phyloP scores from a whole-genome alignment of 495 filamentous ascomycete species.

The Xylaria flabelliformis region DNA sequence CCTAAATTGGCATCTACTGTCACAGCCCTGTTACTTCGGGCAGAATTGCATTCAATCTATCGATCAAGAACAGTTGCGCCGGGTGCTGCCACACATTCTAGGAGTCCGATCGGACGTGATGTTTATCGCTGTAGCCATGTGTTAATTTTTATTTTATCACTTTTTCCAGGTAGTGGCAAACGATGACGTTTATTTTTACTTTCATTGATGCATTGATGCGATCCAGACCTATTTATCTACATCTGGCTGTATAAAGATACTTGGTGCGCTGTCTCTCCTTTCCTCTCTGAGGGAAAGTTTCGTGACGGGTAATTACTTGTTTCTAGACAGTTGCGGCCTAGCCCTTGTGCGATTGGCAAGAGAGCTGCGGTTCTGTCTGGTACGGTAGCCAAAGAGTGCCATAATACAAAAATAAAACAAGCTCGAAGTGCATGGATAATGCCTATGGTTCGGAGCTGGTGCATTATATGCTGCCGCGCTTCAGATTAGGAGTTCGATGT shows the following conservation, averaged over 20 bases:
- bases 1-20: neutral
- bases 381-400: neutral
- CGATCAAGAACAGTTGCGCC: neutral
- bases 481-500: conserved; percentile 27
- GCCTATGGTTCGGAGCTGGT: neutral
- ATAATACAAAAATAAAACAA: neutral
- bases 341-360: neutral
- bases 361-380: neutral
- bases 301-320: neutral
- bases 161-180: neutral
- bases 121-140: neutral
- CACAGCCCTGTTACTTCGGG: neutral
- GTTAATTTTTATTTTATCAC: neutral
- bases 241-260: neutral
- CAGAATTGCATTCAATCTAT: conserved; percentile 35
- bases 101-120: neutral
- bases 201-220: neutral
- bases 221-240: neutral
- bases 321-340: neutral
- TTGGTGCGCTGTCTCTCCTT: neutral
- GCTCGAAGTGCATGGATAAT: neutral
- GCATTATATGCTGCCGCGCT: conserved; percentile 34
- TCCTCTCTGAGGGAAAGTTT: neutral
- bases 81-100: neutral
- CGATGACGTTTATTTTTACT: neutral